A percentile compares a stretch with the other conserved stretches of the same genome.
Evolutionary conservation across 148 eudicot species (phyloP).

Genomic region (Vaccinium myrtillus): DNA sequence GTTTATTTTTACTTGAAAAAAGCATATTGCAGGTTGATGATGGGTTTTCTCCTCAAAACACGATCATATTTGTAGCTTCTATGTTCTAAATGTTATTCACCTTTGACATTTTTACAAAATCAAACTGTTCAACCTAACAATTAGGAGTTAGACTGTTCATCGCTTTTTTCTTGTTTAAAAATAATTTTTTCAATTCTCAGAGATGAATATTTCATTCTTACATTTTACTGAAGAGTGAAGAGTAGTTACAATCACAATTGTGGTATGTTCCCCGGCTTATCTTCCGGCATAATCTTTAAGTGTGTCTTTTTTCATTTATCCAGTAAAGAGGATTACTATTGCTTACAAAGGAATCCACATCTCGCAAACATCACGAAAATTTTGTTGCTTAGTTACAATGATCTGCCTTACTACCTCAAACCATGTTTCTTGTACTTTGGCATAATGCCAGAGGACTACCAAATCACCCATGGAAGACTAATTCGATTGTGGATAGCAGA

Average conservation of each 20-base stretch:
- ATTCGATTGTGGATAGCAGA: slow-evolving; percentile 11
- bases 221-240: too few species aligned
- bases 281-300: too few species aligned
- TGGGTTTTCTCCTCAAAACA: not conserved
- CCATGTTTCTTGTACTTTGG: not conserved
- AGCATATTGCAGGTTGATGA: not conserved
- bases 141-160: not conserved
- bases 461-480: not conserved
- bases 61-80: not conserved
- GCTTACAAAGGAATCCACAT: not conserved
- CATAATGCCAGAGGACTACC: not conserved
- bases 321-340: not conserved
- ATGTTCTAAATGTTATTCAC: not conserved
- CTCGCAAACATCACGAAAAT: slow-evolving; percentile 1
- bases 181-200: too few species aligned
- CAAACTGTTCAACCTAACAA: not conserved
- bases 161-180: not conserved
- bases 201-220: not conserved
- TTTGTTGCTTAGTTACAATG: not conserved
- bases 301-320: not conserved
- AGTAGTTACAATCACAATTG: too few species aligned
- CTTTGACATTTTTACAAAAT: not conserved
- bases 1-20: too few species aligned
- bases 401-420: not conserved
- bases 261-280: too few species aligned